Percentiles rank a stretch among this genome's conserved stretches.
Evolutionary conservation across 2,329 filamentous ascomycete species (phyloP).

Genomic region (Trichoderma arundinaceum): DNA sequence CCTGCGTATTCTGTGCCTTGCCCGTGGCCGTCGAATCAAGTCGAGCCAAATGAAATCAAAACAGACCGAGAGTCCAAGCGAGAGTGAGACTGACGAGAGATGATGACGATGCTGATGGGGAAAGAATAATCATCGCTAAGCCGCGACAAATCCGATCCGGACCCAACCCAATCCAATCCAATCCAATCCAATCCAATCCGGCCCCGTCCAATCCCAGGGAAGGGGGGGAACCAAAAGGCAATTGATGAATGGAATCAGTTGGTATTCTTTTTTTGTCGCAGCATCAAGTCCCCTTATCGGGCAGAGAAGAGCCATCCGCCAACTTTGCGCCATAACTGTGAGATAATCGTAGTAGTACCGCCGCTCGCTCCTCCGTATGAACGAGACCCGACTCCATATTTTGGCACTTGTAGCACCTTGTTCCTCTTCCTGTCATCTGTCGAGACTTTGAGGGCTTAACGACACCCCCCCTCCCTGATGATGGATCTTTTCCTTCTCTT

Average conservation of each 20-base stretch:
- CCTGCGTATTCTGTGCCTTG: background rate
- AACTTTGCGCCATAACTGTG: too few species aligned
- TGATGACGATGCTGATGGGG: slow-evolving; percentile 17
- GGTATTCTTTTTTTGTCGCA: background rate
- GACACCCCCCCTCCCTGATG: slow-evolving; percentile 14
- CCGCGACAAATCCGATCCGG: slow-evolving; percentile 17
- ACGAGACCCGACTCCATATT: too few species aligned
- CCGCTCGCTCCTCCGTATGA: too few species aligned
- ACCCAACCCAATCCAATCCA: slow-evolving; percentile 12
- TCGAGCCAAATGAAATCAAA: background rate
- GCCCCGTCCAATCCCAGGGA: background rate
- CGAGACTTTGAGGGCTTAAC: slow-evolving; percentile 9
- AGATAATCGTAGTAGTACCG: too few species aligned
- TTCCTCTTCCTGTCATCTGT: slow-evolving; percentile 11
- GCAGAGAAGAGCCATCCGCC: too few species aligned
- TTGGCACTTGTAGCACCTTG: background rate
- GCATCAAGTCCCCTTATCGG: too few species aligned
- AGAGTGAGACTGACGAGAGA: slow-evolving; percentile 26
- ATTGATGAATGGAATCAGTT: background rate
- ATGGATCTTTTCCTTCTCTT: slow-evolving; percentile 1
- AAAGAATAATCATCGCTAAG: slow-evolving; percentile 8
- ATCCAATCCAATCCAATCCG: background rate
- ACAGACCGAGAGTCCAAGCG: background rate
- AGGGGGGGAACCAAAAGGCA: background rate
- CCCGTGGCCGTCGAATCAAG: background rate